Evolutionary conservation across 345 rosid genomes (phyloP).

Genomic region (Abelmoschus esculentus): DNA sequence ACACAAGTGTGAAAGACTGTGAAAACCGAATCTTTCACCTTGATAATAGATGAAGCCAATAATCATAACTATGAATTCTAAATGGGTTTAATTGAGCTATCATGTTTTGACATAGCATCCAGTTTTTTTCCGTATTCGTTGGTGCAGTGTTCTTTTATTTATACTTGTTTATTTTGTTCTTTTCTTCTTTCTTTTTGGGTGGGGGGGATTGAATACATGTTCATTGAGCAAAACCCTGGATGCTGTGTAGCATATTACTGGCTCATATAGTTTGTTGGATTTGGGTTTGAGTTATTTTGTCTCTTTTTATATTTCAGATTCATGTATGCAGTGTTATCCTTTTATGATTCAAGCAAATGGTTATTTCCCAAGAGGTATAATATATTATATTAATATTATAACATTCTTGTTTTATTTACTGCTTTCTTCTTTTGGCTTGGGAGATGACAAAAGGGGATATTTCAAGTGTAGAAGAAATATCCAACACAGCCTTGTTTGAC

Average conservation of each 20-base stretch:
- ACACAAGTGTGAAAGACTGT: slow-evolving; percentile 44
- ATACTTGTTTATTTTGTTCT: slow-evolving; percentile 12
- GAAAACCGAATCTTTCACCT: background rate
- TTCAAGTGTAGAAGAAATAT: no score
- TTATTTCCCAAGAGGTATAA: background rate
- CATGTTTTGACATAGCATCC: slow-evolving; percentile 13
- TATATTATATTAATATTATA: no score
- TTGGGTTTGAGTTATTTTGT: slow-evolving; percentile 19
- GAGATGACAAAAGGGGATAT: no score
- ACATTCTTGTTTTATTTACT: no score
- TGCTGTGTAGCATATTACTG: slow-evolving; percentile 20
- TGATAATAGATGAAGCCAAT: slow-evolving; percentile 11
- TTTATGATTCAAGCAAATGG: background rate
- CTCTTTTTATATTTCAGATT: slow-evolving; percentile 27
- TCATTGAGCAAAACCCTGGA: slow-evolving; percentile 21
- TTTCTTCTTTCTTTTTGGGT: background rate
- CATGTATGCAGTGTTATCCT: slow-evolving; percentile 16
- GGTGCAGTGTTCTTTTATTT: slow-evolving; percentile 32
- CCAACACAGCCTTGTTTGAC: no score
- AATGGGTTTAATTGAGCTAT: slow-evolving; percentile 16
- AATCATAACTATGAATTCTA: slow-evolving; percentile 17
- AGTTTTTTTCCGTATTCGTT: slow-evolving; percentile 8
- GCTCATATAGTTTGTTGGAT: slow-evolving; percentile 25
- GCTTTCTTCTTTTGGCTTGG: no score
- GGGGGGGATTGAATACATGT: slow-evolving; percentile 16